Base-by-base conservation (phyloP, 352 stramenopile genomes). In the Plasmopara viticola region DNA sequence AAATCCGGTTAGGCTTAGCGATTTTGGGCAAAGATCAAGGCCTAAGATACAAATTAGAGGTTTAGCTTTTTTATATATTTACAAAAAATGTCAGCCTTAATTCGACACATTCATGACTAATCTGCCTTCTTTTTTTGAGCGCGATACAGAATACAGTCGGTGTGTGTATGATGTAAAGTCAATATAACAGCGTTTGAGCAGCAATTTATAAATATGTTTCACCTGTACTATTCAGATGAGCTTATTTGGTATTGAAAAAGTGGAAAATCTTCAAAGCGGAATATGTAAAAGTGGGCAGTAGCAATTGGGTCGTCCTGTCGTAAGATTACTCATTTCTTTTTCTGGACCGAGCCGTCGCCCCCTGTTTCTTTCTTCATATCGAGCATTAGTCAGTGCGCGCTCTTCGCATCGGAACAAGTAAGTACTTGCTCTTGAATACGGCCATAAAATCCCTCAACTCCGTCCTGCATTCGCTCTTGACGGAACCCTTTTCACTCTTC, bases 321-420 rank as follows among this genome's bases (percentile, higher is more conserved):
- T 48, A 37, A 48, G 40, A 33, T 38, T 48, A 48, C 43, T 37
- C 42, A 35, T 48, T 48, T 48, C 28, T 38, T 48, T 48, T 38
- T 48, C 43, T 48, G 43, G 46, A 29, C 35, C 62, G 62, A 66
- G 52, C 39, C 62, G 61, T 64, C 58, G 60, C 61, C 53, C 56
- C 56, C 59, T 68, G 43, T 62, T 71, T 71, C 63, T 71, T 68
- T 71, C 59, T 57, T 71, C 49, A 46, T 43, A 55, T 51, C 57
- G 51, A 69, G 52, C 58, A 70, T 61, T 52, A 67, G 53, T 45
- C 39, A 71, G 63, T 65, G 58, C 53, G 49, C 57, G 34, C 49
- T 58, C 44, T 38, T 52, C 58, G 58, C 42, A 39, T 65, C 51
- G 28, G 44, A 68, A 51, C 59, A 59, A 61, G 58, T 71, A 64